Percentiles rank a stretch among this genome's conserved stretches.
Evolutionary conservation across 2,329 filamentous ascomycete species (phyloP).

Genomic region (Alternaria viburni): DNA sequence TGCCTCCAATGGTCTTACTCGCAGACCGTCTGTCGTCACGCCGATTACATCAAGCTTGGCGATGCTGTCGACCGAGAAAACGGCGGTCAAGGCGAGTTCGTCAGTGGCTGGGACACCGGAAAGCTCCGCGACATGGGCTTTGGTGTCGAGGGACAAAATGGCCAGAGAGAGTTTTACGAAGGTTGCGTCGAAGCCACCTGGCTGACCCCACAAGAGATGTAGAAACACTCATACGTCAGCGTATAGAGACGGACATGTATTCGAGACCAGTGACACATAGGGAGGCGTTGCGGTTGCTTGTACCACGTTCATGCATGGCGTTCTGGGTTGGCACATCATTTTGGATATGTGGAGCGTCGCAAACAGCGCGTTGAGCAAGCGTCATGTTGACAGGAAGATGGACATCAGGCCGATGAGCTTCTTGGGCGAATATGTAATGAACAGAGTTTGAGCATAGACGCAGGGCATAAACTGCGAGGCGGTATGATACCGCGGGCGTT

Average conservation of each 20-base stretch:
- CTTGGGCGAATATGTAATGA: constrained; percentile 3
- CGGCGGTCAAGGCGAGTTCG: constrained; percentile 45
- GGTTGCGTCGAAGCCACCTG: constrained; percentile 48
- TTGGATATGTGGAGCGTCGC: constrained; percentile 12
- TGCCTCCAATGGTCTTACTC: constrained; percentile 48
- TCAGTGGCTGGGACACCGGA: constrained; percentile 48
- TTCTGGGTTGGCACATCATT: constrained; percentile 27
- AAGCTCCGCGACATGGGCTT: constrained; percentile 46
- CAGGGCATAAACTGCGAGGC: not conserved
- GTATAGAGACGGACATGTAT: constrained; percentile 7
- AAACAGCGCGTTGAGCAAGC: constrained; percentile 2
- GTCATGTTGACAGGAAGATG: not conserved
- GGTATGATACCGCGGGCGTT: constrained; percentile 1
- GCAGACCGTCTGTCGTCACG: constrained; percentile 47
- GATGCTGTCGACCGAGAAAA: constrained; percentile 42
- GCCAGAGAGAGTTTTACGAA: constrained; percentile 37
- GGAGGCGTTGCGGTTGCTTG: constrained; percentile 33
- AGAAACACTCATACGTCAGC: not conserved
- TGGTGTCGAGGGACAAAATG: constrained; percentile 42
- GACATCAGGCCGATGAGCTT: constrained; percentile 1
- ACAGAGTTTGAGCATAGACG: constrained; percentile 7
- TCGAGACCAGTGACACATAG: constrained; percentile 18
- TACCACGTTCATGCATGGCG: constrained; percentile 31
- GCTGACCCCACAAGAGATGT: constrained; percentile 43
- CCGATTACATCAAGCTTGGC: constrained; percentile 44